Evolutionary conservation across 345 rosid genomes (phyloP).

Genomic region (Citrus glauca): DNA sequence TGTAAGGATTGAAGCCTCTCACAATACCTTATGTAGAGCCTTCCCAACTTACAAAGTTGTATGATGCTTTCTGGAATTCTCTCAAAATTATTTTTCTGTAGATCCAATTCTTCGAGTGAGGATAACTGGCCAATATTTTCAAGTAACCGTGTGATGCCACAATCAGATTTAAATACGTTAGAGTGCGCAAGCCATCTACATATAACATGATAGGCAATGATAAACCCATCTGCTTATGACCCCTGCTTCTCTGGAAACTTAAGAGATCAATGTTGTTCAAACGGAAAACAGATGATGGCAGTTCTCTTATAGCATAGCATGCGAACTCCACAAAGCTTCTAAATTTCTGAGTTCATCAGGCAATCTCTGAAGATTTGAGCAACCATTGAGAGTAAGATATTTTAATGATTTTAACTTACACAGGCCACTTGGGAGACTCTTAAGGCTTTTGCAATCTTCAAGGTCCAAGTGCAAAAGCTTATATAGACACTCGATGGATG

Average conservation of each 20-base stretch:
- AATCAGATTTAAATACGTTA: background rate
- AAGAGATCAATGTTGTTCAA: too few species aligned
- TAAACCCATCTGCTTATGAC: background rate
- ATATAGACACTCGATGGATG: too few species aligned
- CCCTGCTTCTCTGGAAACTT: background rate
- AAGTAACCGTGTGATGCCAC: background rate
- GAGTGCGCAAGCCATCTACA: background rate
- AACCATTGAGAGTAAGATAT: too few species aligned
- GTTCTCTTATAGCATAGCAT: too few species aligned
- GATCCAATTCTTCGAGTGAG: background rate
- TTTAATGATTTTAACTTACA: too few species aligned
- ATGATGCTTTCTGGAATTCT: background rate
- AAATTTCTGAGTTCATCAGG: too few species aligned
- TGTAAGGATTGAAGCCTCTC: background rate
- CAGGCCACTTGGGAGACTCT: too few species aligned
- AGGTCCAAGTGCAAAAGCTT: too few species aligned
- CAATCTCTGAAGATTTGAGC: background rate
- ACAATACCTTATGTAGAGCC: background rate
- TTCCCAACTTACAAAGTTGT: background rate
- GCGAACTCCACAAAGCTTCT: background rate
- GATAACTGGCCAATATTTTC: background rate
- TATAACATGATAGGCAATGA: background rate
- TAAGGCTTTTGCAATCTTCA: too few species aligned
- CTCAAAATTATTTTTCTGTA: background rate
- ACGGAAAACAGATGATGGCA: too few species aligned